phyloP scores from a whole-genome alignment of 106 monocot genomes.

The Hemerocallis citrina region DNA sequence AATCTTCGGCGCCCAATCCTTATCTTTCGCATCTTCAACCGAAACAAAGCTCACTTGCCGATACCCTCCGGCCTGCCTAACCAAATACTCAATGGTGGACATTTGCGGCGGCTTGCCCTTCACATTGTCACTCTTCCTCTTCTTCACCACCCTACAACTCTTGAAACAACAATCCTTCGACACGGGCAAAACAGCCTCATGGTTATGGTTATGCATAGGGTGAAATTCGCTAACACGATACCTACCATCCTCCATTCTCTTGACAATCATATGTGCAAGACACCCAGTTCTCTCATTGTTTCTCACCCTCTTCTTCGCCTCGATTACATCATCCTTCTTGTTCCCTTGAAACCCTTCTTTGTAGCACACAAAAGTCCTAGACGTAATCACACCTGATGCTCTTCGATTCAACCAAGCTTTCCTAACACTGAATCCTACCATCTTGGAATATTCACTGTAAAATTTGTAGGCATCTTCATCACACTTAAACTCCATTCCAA shows the following conservation, averaged over 20 bases:
- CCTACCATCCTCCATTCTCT: conserved; percentile 1
- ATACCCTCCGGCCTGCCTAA: neutral
- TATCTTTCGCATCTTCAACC: conserved; percentile 15
- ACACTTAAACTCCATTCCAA: conserved; percentile 16
- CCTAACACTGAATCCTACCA: conserved; percentile 19
- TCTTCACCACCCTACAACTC: neutral
- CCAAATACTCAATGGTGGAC: conserved; percentile 2
- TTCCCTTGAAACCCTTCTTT: conserved; percentile 16
- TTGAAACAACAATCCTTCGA: neutral
- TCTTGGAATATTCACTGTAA: neutral
- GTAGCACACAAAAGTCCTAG: conserved; percentile 7
- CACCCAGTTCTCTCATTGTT: conserved; percentile 16
- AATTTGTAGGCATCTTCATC: conserved; percentile 17
- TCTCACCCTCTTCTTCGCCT: neutral
- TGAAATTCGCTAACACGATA: conserved; percentile 14
- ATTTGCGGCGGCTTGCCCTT: neutral
- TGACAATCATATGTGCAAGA: conserved; percentile 7
- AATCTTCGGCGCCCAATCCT: conserved; percentile 28
- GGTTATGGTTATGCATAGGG: conserved; percentile 11
- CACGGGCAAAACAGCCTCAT: neutral
- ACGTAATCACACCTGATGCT: conserved; percentile 3
- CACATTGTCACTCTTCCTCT: neutral
- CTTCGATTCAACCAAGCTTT: conserved; percentile 15
- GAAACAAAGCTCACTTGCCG: conserved; percentile 1
- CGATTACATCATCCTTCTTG: conserved; percentile 3